Evolutionary conservation across 2,329 filamentous ascomycete genomes (phyloP), one percentile per base, ranked within the genome.

Genomic region (Myriosclerotinia scirpicola): DNA sequence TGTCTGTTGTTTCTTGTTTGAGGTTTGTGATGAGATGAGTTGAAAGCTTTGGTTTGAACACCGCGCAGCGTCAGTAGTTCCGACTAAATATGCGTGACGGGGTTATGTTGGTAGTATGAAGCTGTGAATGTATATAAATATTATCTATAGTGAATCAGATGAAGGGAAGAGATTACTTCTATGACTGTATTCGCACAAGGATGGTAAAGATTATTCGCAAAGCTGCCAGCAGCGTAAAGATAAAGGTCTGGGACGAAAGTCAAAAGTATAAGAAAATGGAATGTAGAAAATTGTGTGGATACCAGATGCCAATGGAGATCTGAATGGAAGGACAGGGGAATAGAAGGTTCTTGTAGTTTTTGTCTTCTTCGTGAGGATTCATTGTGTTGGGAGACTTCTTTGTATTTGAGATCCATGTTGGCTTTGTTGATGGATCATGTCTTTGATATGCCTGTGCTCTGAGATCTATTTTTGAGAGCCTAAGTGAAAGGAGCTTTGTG

Each of bases 141-240:
- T 64, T 1, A 7, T 44, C n/a, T 20, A 22, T 58, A 44, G 48
- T 64, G 58, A 65, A 40, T 62, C 38, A 22, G 30, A 40, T 36
- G 20, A 36, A 36, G 52, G 40, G 26, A 38, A 22, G 12, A 14
- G 26, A 38, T 38, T 20, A 60, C 22, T 60, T 50, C 58, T 50
- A 38, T 50, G 34, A 26, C 4, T 50, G n/a, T 50, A 14, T 50
- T 61, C 14, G 44, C 54, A 61, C 48, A 59, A 53, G 63, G 66
- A 53, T 55, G 38, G 22, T 22, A 30, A 58, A 64, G 60, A 66
- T 44, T 65, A 55, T 70, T 68, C 65, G 64, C 69, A 69, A 40
- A 68, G 71, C 69, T 72, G 71, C 71, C 71, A 70, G 71, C 71
- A 73, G 71, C 70, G 63, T 64, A 55, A 65, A 55, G 62, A 69